phyloP scores from a whole-genome alignment of 305 asterid species.

The Solanum chacoense region DNA sequence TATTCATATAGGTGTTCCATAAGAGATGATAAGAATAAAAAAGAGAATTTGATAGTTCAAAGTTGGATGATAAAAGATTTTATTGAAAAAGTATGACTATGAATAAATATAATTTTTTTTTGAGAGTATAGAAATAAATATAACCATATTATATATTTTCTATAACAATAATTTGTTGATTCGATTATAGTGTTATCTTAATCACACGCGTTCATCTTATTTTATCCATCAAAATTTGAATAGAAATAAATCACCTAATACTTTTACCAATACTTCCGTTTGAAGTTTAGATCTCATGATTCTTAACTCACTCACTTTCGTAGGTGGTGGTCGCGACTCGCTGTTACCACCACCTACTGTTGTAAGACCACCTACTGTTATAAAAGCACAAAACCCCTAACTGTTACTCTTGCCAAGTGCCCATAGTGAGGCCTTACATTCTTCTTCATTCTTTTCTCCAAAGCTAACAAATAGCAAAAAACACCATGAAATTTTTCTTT shows the following conservation, averaged over 20 bases:
- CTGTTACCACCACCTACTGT: background rate
- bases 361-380: background rate
- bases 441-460: background rate
- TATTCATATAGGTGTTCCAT: background rate
- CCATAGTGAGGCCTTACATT: background rate
- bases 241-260: background rate
- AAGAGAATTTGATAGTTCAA: too few species aligned
- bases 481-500: slow-evolving; percentile 8
- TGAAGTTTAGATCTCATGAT: background rate
- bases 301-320: background rate
- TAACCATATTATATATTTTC: background rate
- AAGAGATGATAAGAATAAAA: too few species aligned
- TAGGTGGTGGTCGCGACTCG: background rate
- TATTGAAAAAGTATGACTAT: background rate
- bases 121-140: background rate
- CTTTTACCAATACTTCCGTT: fast-evolving
- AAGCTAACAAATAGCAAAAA: background rate
- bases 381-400: background rate
- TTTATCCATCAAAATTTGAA: background rate
- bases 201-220: fast-evolving
- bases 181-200: background rate
- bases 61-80: background rate
- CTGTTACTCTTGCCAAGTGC: background rate
- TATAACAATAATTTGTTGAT: background rate
- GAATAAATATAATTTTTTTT: fast-evolving